Evolutionary conservation across 306 rosid genomes (phyloP), one percentile per base, ranked within the genome.

Genomic region (Vigna angularis): DNA sequence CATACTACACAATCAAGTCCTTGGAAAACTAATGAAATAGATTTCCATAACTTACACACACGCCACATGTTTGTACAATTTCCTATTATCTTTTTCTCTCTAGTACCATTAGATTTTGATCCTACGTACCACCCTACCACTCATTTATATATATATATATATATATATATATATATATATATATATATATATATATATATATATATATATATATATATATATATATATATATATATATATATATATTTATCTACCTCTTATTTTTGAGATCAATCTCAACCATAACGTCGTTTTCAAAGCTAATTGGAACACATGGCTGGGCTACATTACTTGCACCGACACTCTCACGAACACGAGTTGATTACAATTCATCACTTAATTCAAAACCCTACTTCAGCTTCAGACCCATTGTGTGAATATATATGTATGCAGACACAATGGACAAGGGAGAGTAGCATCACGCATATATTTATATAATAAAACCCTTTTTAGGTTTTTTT

Each of bases 351-450:
- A 42, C 13, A 34, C 40, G 50, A 34, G 10, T n/a, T 16, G 15
- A 38, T 18, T 44, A 59, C 51, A 63, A 45, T n/a, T 64, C 34
- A 52, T 50, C 66, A 53, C 55, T 24, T 17, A 55, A 24, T 11
- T 17, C 38, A 56, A 67, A 79, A 59, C 62, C 71, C 64, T 79
- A 70, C 47, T 13, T 47, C 53, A 45, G 12, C 61, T 57, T 17
- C 18, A 7, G 48, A 58, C 32, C 42, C 69, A 44, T 53, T 53
- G 26, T 30, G 24, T 14, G 3, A 22, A 24, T 53, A 26, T 26
- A 26, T 26, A 17, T 53, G 58, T 73, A 17, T 9, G 24, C 4
- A 15, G 5, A 10, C 30, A 28, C 3, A 2, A 26, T 3, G 22
- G 2, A 17, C 17, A 74, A 47, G 5, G 45, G 59, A 73, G 55